phyloP scores from a whole-genome alignment of 2,329 filamentous ascomycete genomes.

The Trichoderma sp. region DNA sequence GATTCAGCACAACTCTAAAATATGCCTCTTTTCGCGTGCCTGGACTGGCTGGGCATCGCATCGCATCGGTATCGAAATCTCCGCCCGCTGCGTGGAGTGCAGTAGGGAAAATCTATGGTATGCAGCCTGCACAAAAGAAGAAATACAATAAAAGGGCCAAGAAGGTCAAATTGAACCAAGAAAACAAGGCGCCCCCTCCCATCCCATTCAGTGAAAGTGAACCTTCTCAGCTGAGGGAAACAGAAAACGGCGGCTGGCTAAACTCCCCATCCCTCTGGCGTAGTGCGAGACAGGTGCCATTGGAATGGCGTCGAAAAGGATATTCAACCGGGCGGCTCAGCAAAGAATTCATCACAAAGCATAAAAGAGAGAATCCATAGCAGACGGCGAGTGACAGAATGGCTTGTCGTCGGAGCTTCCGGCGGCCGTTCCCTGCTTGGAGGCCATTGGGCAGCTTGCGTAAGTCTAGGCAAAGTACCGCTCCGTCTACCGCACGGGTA shows the following conservation, averaged over 20 bases:
- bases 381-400: neutral
- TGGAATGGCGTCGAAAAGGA: neutral
- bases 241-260: neutral
- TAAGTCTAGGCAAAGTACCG: slow-evolving; percentile 3
- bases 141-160: neutral
- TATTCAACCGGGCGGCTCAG: neutral
- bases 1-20: slow-evolving; percentile 5
- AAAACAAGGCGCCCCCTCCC: neutral
- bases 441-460: neutral
- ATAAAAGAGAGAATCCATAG: neutral
- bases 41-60: neutral
- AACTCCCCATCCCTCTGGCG: neutral
- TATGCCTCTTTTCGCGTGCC: neutral
- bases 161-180: neutral
- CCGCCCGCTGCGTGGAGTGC: neutral
- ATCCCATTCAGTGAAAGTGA: neutral
- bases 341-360: neutral
- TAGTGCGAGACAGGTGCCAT: neutral
- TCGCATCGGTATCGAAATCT: neutral
- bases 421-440: neutral
- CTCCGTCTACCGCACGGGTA: neutral
- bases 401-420: neutral
- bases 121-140: neutral
- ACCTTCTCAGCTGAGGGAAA: neutral
- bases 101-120: neutral